These are phyloP conservation scores for Suillus paluster DNA, from an alignment of 768 basidiomycete species.

Conservation along the genomic window DNA sequence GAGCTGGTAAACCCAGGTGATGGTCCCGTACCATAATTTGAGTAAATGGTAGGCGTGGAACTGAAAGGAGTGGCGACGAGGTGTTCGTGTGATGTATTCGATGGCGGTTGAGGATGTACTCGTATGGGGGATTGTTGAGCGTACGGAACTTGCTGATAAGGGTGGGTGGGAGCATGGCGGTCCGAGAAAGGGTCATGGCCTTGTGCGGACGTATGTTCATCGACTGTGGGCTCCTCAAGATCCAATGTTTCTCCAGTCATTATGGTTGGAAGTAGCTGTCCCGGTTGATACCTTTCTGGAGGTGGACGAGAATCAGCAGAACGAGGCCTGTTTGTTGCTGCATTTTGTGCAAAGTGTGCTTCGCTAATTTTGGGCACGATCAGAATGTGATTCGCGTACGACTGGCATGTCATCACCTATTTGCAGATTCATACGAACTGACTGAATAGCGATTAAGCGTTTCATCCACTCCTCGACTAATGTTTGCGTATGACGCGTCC, in stretches of 20 bases:
- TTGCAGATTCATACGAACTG: conserved; percentile 4
- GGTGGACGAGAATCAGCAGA: conserved; percentile 16
- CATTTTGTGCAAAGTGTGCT: not conserved
- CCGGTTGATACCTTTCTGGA: conserved; percentile 57
- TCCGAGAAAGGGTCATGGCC: conserved; percentile 36
- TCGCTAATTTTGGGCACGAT: conserved; percentile 11
- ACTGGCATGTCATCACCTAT: conserved; percentile 7
- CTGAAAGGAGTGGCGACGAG: conserved; percentile 30
- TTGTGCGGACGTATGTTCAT: conserved; percentile 21
- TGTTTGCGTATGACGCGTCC: not conserved
- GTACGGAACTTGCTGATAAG: conserved; percentile 38
- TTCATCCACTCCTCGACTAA: conserved; percentile 6
- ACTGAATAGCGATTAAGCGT: conserved; percentile 8
- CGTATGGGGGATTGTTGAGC: conserved; percentile 42
- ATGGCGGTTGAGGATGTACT: conserved; percentile 29
- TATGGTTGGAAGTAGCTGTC: conserved; percentile 63
- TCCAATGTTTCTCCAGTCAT: conserved; percentile 69
- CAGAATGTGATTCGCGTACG: not conserved
- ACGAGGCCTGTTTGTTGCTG: not conserved
- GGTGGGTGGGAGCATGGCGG: conserved; percentile 32
- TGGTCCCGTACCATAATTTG: conserved; percentile 19
- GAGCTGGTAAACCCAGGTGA: conserved; percentile 37
- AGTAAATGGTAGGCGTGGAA: conserved; percentile 17
- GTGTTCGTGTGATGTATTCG: conserved; percentile 14
- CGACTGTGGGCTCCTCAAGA: conserved; percentile 39